Evolutionary conservation across 441 rosid genomes (phyloP).

Genomic region (Pelargonium citronellum): DNA sequence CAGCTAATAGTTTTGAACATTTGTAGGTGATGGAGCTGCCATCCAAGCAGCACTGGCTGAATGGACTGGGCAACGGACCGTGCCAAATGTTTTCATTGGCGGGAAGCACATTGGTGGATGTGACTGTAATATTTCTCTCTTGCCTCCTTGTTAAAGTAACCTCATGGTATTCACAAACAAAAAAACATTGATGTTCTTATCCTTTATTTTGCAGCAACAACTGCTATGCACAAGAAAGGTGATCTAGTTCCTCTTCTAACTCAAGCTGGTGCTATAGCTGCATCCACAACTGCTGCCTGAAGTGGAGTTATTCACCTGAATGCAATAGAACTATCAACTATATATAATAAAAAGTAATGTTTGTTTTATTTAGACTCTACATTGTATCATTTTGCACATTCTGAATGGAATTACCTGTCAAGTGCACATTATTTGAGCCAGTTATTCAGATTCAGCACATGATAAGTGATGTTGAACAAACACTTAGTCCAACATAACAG

Average conservation of each 20-base stretch:
- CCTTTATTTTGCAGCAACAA: conserved; percentile 34
- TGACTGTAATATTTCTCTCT: conserved; percentile 25
- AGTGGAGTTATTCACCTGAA: neutral
- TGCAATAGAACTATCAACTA: neutral
- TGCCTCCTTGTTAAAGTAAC: conserved; percentile 19
- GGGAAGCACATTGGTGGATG: conserved; percentile 65
- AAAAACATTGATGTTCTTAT: neutral
- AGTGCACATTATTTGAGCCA: too few species aligned
- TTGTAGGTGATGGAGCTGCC: conserved; percentile 51
- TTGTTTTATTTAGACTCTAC: too few species aligned
- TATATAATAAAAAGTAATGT: too few species aligned
- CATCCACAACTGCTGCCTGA: conserved; percentile 26
- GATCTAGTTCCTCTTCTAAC: conserved; percentile 35
- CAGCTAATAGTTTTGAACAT: neutral
- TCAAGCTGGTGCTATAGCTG: conserved; percentile 18
- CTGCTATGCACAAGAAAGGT: conserved; percentile 39
- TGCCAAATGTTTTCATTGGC: conserved; percentile 57
- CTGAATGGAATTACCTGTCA: too few species aligned
- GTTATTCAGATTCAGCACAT: too few species aligned
- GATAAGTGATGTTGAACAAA: too few species aligned
- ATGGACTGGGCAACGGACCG: conserved; percentile 55
- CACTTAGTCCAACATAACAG: too few species aligned
- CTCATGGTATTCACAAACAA: neutral
- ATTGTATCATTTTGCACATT: too few species aligned
- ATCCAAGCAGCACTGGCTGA: conserved; percentile 48